Evolutionary conservation across 495 filamentous ascomycete species (phyloP).

Genomic region (Penicillium antarcticum): DNA sequence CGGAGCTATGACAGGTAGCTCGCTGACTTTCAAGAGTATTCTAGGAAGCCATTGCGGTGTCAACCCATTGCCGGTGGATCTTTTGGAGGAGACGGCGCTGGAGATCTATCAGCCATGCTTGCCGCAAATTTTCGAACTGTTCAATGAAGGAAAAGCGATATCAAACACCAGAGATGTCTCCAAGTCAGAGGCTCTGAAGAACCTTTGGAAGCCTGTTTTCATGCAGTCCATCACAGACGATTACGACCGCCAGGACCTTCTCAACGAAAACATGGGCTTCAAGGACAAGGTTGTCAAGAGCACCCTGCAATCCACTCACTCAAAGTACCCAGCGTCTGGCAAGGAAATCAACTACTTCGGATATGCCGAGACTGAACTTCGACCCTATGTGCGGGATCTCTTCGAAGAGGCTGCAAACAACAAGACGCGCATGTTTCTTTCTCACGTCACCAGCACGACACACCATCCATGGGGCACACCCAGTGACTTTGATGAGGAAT

Average conservation of each 20-base stretch:
- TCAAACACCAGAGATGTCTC: constrained; percentile 5
- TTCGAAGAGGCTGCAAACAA: constrained; percentile 38
- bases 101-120: constrained; percentile 48
- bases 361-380: constrained; percentile 39
- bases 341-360: constrained; percentile 46
- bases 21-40: constrained; percentile 46
- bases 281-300: constrained; percentile 32
- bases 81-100: constrained; percentile 37
- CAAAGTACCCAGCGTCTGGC: constrained; percentile 31
- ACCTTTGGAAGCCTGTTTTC: constrained; percentile 43
- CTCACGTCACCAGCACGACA: constrained; percentile 45
- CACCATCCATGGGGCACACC: constrained; percentile 45
- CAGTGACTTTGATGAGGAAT: constrained; percentile 25
- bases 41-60: constrained; percentile 45
- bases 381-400: constrained; percentile 40
- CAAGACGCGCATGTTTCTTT: constrained; percentile 44
- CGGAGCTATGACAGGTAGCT: constrained; percentile 39
- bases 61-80: constrained; percentile 41
- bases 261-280: constrained; percentile 42
- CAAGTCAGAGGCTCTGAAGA: constrained; percentile 11
- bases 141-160: constrained; percentile 30
- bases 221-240: constrained; percentile 46
- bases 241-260: constrained; percentile 38
- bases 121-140: constrained; percentile 41
- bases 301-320: constrained; percentile 18